Conservation (phyloP, 768 basidiomycete genomes). For the Collybia sordida region DNA sequence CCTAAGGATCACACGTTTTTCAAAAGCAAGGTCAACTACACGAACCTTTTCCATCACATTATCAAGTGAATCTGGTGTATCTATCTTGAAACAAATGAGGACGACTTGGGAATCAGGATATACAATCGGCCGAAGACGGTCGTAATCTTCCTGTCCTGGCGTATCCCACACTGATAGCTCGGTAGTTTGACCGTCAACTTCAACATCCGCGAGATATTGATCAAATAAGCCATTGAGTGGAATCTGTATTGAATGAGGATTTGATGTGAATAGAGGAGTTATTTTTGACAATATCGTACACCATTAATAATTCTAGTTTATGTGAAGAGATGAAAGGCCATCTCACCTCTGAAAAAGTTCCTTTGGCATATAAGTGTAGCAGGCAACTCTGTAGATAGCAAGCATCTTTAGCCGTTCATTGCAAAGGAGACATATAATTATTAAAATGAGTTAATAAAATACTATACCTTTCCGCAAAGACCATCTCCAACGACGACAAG, state of each 20-base stretch:
- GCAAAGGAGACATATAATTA: too few species aligned
- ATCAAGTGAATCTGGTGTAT: slow-evolving; percentile 75
- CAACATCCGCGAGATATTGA: slow-evolving; percentile 10
- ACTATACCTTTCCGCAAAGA: slow-evolving; percentile 15
- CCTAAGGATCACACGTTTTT: too few species aligned
- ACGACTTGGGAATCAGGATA: slow-evolving; percentile 86
- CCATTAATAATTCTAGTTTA: too few species aligned
- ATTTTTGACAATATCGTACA: too few species aligned
- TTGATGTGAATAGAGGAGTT: too few species aligned
- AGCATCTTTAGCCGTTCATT: too few species aligned
- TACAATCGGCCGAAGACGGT: slow-evolving; percentile 75
- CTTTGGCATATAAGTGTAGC: slow-evolving; percentile 5
- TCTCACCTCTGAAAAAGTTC: slow-evolving; percentile 7
- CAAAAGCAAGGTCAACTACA: slow-evolving; percentile 34
- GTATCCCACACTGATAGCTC: slow-evolving; percentile 47
- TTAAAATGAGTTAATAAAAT: too few species aligned
- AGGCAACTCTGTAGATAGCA: background rate
- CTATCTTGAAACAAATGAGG: slow-evolving; percentile 80
- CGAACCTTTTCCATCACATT: slow-evolving; percentile 67
- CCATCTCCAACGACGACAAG: slow-evolving; percentile 17
- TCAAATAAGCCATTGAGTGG: slow-evolving; percentile 6
- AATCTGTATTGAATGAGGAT: too few species aligned
- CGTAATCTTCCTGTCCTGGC: slow-evolving; percentile 83
- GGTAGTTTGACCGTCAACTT: slow-evolving; percentile 10
- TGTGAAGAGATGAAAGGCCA: background rate